Base-by-base conservation (phyloP, 2,329 filamentous ascomycete genomes). In the Lecanosticta acicola region DNA sequence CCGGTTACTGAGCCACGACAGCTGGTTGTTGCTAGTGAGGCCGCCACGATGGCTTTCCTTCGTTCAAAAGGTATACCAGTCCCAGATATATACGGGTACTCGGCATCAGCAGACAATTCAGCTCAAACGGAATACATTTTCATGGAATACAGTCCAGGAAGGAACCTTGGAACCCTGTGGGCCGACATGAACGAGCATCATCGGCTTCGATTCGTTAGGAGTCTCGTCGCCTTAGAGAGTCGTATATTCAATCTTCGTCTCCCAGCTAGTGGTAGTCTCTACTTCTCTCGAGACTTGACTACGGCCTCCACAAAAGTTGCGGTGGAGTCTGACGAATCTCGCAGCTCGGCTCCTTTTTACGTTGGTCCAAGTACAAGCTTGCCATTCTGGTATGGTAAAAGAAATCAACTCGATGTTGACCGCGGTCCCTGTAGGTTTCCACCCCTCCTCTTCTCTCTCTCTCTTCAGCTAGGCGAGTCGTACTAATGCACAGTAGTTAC, bases 191-290 rank as follows among this genome's bases (percentile, higher is more conserved):
- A 36, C 16, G 50, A 55, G 29, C 29, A 59, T 21, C 55, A 57
- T 39, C 57, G 58, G 32, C 54, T 52, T 37, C 51, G 45, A 16
- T 51, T 66, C 10, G 49, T 63, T 20, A 48, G 24, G 9, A 55
- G 54, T 43, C 49, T 66, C 3, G 62, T 65, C 1, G 52, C 63
- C 32, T 37, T 65, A 14, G 64, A 68, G 41, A 44, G 46, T 24
- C 49, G 46, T 41, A 39, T 66, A 2, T 61, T 61, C 33, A 37
- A 44, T 32, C 48, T 66, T 32, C 18, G 9, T 17, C 53, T 67
- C 37, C 59, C 57, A 14, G 63, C 64, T 24, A 64, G 56, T 38
- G 63, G 63, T 17, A 66, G 64, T 46, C 32, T 68, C 8, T 68
- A 63, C 41, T 58, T 60, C 63, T 46, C 66, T 59, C 38, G 53